These are phyloP conservation scores for Brassica napus DNA, from an alignment of 345 rosid species.

Conservation along the genomic window Da-Ae NC_063452.1:56128001-56128500, in stretches of 20 bases:
- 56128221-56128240: constrained; percentile 27
- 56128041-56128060: constrained; percentile 7
- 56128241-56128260: constrained; percentile 16
- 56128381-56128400: constrained; percentile 13
- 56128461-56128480: background rate
- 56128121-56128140: constrained; percentile 33
- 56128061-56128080: constrained; percentile 13
- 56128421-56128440: background rate
- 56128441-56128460: background rate
- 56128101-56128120: constrained; percentile 13
- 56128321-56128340: constrained; percentile 30
- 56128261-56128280: constrained; percentile 28
- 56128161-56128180: constrained; percentile 39
- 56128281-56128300: constrained; percentile 30
- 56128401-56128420: constrained; percentile 19
- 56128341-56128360: constrained; percentile 37
- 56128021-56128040: constrained; percentile 30
- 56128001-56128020: constrained; percentile 40
- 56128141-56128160: constrained; percentile 32
- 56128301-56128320: constrained; percentile 36
- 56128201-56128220: constrained; percentile 26
- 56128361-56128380: constrained; percentile 14
- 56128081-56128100: constrained; percentile 22
- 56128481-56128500: background rate
- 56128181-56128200: constrained; percentile 30